Percentiles rank a stretch among this genome's conserved stretches.
phyloP scores from a whole-genome alignment of 2,329 filamentous ascomycete genomes.

The Didymella exigua region DNA sequence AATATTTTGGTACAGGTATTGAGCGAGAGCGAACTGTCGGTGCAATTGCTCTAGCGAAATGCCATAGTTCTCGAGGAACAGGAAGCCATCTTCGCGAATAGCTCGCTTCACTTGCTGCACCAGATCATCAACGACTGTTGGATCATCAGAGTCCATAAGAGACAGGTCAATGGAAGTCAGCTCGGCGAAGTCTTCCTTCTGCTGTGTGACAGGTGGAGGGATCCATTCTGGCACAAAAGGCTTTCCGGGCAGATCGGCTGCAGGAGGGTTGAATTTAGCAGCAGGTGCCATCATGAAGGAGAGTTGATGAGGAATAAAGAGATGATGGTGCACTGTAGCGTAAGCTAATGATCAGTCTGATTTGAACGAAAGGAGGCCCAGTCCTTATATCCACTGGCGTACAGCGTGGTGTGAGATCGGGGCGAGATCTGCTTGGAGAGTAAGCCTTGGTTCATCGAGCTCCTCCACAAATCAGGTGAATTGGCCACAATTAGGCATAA shows the following conservation, averaged over 20 bases:
- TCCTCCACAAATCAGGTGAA: background rate
- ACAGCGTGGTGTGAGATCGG: background rate
- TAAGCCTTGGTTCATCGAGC: background rate
- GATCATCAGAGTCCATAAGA: slow-evolving; percentile 39
- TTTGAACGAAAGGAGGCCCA: background rate
- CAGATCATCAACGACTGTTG: slow-evolving; percentile 50
- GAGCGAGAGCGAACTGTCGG: slow-evolving; percentile 58
- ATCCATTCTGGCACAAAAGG: slow-evolving; percentile 30
- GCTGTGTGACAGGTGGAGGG: slow-evolving; percentile 54
- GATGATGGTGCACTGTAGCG: background rate
- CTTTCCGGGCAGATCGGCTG: slow-evolving; percentile 29
- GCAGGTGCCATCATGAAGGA: slow-evolving; percentile 23
- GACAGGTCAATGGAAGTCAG: slow-evolving; percentile 43
- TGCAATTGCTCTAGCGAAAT: slow-evolving; percentile 55
- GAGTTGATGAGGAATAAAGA: background rate
- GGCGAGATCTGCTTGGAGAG: background rate
- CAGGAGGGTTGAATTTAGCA: slow-evolving; percentile 27
- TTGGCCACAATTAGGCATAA: background rate
- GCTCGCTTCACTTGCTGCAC: slow-evolving; percentile 48
- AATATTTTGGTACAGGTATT: slow-evolving; percentile 59
- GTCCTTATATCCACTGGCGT: slow-evolving; percentile 5
- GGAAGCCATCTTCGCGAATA: slow-evolving; percentile 43
- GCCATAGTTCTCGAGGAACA: slow-evolving; percentile 59
- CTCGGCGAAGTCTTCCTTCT: slow-evolving; percentile 51
- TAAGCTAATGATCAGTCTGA: background rate